These are phyloP conservation scores for Aspergillus awamori DNA, from an alignment of 2,329 filamentous ascomycete species.

Conservation along the genomic window DNA sequence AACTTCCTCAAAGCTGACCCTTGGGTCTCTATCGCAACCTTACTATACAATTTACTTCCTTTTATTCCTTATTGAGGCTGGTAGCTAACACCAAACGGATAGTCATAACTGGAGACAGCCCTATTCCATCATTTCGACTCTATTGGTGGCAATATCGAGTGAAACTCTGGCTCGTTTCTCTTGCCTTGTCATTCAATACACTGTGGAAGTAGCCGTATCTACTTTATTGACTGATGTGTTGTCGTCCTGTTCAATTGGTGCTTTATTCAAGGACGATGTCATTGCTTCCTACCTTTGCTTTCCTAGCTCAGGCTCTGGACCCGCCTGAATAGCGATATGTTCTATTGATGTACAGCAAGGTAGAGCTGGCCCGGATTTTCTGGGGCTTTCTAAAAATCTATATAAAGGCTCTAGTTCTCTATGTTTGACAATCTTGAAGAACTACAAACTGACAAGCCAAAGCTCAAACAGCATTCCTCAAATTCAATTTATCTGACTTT, in stretches of 20 bases:
- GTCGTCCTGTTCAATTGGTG: background rate
- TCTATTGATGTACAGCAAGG: background rate
- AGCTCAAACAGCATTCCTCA: conserved; percentile 21
- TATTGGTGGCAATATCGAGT: background rate
- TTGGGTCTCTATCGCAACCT: background rate
- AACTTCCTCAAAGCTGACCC: background rate
- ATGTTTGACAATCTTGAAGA: too few relatives aligned
- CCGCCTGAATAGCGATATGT: background rate
- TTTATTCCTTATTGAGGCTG: background rate
- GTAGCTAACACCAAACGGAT: background rate
- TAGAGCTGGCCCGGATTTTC: background rate
- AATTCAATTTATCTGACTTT: conserved; percentile 3
- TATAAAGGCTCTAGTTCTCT: background rate
- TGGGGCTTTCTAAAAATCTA: background rate
- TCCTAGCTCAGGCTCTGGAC: background rate
- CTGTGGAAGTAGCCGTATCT: too few relatives aligned
- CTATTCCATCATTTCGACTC: background rate
- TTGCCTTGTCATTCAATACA: background rate
- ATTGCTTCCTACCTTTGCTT: background rate
- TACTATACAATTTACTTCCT: background rate
- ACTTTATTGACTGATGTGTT: background rate
- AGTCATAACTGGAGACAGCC: background rate
- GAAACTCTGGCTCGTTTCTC: background rate
- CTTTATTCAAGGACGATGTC: background rate
- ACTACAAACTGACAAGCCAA: conserved; percentile 1